These are phyloP conservation scores for Eragrostis curvula DNA, from an alignment of 176 grass and related monocot species.

Conservation along the genomic window DNA sequence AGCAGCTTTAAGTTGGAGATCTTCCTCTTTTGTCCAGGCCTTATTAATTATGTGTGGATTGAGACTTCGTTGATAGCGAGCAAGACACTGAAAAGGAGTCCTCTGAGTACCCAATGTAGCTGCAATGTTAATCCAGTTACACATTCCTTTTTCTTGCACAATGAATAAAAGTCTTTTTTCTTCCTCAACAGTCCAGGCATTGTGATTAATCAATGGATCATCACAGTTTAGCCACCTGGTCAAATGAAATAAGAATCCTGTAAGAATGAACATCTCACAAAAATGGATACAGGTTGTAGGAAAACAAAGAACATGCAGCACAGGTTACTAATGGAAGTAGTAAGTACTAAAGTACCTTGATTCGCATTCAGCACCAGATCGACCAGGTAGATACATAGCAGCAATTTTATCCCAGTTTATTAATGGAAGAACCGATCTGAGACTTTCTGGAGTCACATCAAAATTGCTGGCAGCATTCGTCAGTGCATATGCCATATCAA, in stretches of 20 bases:
- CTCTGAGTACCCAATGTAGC: constrained; percentile 66
- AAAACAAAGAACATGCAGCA: constrained; percentile 6
- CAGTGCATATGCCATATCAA: constrained; percentile 64
- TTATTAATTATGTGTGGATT: constrained; percentile 95
- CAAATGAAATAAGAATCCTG: constrained; percentile 29
- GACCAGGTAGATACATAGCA: constrained; percentile 78
- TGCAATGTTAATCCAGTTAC: constrained; percentile 91
- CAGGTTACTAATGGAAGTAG: neutral
- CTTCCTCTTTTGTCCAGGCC: constrained; percentile 88
- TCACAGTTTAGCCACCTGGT: constrained; percentile 91
- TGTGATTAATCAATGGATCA: constrained; percentile 80
- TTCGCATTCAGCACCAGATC: constrained; percentile 85
- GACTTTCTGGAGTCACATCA: constrained; percentile 71
- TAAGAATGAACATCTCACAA: constrained; percentile 7
- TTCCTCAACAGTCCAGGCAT: constrained; percentile 72
- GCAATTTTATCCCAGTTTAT: constrained; percentile 85
- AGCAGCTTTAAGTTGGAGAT: constrained; percentile 64
- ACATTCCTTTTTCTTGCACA: constrained; percentile 81
- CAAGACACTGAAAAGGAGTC: constrained; percentile 92
- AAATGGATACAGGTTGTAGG: constrained; percentile 13
- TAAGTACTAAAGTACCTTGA: constrained; percentile 66
- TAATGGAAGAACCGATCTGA: constrained; percentile 73
- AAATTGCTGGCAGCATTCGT: constrained; percentile 38
- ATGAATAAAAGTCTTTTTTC: constrained; percentile 86
- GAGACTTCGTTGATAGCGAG: constrained; percentile 92